phyloP scores from a whole-genome alignment of 2,329 filamentous ascomycete species.

The Chaetomium sp. region DNA sequence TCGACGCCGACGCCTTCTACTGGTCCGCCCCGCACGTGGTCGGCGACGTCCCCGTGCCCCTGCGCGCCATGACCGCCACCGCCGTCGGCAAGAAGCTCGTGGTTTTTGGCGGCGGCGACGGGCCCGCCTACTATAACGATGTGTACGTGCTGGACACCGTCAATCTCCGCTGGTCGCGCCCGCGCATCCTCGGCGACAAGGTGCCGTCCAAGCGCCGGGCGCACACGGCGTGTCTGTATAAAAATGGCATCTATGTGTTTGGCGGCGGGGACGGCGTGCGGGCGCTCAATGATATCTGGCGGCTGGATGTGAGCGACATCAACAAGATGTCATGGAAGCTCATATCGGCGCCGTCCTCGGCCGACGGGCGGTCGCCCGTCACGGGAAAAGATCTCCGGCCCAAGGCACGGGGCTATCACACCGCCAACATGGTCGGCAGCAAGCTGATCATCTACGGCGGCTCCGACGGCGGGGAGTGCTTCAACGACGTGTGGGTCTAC shows the following conservation, averaged over 20 bases:
- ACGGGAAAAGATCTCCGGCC: conserved; percentile 45
- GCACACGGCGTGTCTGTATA: conserved; percentile 71
- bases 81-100: conserved; percentile 71
- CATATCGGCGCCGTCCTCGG: conserved; percentile 51
- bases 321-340: conserved; percentile 70
- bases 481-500: conserved; percentile 73
- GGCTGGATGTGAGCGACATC: conserved; percentile 68
- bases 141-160: conserved; percentile 72
- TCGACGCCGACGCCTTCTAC: conserved; percentile 70
- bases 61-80: conserved; percentile 72
- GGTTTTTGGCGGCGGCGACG: conserved; percentile 70
- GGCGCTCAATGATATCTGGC: conserved; percentile 71
- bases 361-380: conserved; percentile 19
- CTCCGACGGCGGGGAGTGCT: conserved; percentile 71
- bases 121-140: conserved; percentile 71
- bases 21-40: conserved; percentile 67
- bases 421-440: conserved; percentile 71
- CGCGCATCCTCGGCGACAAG: conserved; percentile 60
- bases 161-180: conserved; percentile 67
- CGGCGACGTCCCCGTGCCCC: conserved; percentile 64
- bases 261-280: conserved; percentile 71
- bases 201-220: conserved; percentile 64
- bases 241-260: conserved; percentile 72
- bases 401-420: conserved; percentile 69
- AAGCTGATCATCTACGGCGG: conserved; percentile 73